Base-by-base conservation (phyloP, 1,284 basidiomycete species). In the Malassezia slooffiae region DNA sequence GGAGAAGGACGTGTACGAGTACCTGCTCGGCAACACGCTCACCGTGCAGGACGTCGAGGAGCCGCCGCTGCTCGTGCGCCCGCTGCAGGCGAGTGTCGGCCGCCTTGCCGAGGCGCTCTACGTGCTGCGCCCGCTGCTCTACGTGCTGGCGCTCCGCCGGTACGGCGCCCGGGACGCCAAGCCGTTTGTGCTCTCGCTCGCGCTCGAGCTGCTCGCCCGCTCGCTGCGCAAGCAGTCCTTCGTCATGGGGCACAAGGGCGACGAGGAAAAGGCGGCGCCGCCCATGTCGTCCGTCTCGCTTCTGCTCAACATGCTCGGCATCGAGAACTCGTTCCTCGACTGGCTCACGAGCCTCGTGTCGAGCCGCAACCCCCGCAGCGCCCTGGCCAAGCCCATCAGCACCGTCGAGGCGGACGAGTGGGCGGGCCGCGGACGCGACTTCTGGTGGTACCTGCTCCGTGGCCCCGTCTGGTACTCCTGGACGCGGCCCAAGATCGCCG, bases 381-480 rank as follows among this genome's bases (percentile, higher is more conserved):
- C 51, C 37, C 41, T 42, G 13, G 51, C 48, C 9, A 41, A 55
- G 28, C 62, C 66, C 32, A 53, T 62, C 42, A 70, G 63, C 22
- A 50, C 66, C 22, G 60, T 72, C 13, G 72, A 73, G 43, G 51
- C 55, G 34, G 54, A 71, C 10, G 88, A 93, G 69, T 85, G 91
- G 62, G 79, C 83, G 13, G 76, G 78, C 40, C 74, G 87, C 54
- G 85, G 89, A 67, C 76, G 81, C 35, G 80, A 83, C 52, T 76
- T 95, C 47, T 71, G 83, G 23, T 85, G 81, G 79, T 90, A 90
- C 70, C 75, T 93, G 38, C 73, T 95, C 52, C 80, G 86, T 27
- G 89, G 88, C 20, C 81, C 84, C 4, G 78, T 90, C 43, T 96
- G 90, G 90, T 74, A 83, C 52, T 75, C 77, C 3, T 90, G 80